Evolutionary conservation across 2,329 filamentous ascomycete species (phyloP).

Genomic region (Raffaelea arxii): DNA sequence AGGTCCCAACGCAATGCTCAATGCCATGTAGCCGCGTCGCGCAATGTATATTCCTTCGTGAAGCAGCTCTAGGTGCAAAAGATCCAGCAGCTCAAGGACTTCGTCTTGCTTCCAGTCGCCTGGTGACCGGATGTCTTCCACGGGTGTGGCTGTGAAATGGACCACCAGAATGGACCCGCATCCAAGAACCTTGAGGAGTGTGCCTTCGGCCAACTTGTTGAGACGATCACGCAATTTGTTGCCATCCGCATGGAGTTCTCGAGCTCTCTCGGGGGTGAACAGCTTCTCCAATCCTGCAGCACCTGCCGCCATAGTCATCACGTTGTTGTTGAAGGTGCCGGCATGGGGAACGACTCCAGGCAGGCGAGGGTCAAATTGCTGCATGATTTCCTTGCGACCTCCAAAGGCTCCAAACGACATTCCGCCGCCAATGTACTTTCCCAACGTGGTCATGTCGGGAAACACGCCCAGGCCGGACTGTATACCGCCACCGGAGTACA

Average conservation of each 20-base stretch:
- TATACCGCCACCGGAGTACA: conserved; percentile 49
- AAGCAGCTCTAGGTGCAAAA: background rate
- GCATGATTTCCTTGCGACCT: conserved; percentile 56
- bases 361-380: conserved; percentile 53
- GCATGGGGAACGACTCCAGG: conserved; percentile 37
- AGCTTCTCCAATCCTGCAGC: conserved; percentile 24
- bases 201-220: conserved; percentile 20
- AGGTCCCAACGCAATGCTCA: background rate
- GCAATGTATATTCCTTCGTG: background rate
- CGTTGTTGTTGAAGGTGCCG: conserved; percentile 54
- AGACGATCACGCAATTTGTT: conserved; percentile 21
- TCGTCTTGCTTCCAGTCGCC: background rate
- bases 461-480: conserved; percentile 42
- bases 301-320: conserved; percentile 47
- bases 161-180: background rate
- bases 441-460: conserved; percentile 41
- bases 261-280: conserved; percentile 22
- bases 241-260: conserved; percentile 20
- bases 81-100: background rate
- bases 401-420: conserved; percentile 51
- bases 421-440: conserved; percentile 51
- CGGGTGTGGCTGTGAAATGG: background rate
- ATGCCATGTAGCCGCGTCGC: background rate
- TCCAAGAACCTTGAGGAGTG: conserved; percentile 2
- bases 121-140: conserved; percentile 15